A percentile compares a stretch with the other conserved stretches of the same genome.
Evolutionary conservation across 805 yeast species (phyloP).

Genomic region (Candida peoriensis): DNA sequence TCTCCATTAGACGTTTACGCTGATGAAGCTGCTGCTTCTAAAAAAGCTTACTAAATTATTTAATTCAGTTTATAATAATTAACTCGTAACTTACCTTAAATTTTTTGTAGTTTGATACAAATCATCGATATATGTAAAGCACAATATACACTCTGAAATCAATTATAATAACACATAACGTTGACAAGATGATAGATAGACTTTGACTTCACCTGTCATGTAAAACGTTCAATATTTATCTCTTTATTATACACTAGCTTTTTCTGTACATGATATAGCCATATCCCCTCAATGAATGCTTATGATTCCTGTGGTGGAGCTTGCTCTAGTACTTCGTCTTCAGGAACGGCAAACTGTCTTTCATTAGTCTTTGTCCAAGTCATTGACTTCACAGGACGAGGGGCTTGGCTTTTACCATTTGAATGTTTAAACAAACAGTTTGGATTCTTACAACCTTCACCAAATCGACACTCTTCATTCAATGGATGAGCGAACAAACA

Average conservation of each 20-base stretch:
- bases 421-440: slow-evolving; percentile 78
- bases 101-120: neutral
- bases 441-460: slow-evolving; percentile 64
- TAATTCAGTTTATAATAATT: slow-evolving; percentile 10
- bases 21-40: slow-evolving; percentile 70
- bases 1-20: slow-evolving; percentile 96
- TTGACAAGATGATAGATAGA: too few species aligned
- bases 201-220: too few species aligned
- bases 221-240: too few species aligned
- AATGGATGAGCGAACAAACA: slow-evolving; percentile 83
- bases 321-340: slow-evolving; percentile 65
- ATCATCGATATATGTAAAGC: too few species aligned
- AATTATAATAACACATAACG: too few species aligned
- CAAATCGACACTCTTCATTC: slow-evolving; percentile 75
- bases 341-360: slow-evolving; percentile 75
- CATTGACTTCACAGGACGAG: slow-evolving; percentile 15
- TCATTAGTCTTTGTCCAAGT: slow-evolving; percentile 41
- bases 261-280: too few species aligned
- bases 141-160: too few species aligned
- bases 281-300: too few species aligned
- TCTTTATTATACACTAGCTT: too few species aligned
- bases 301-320: slow-evolving; percentile 48
- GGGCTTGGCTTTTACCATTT: slow-evolving; percentile 50
- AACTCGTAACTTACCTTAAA: neutral
- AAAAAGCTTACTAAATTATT: slow-evolving; percentile 65